Evolutionary conservation across 2,329 filamentous ascomycete genomes (phyloP), one percentile per base, ranked within the genome.

Genomic region (Canariomyces notabilis): DNA sequence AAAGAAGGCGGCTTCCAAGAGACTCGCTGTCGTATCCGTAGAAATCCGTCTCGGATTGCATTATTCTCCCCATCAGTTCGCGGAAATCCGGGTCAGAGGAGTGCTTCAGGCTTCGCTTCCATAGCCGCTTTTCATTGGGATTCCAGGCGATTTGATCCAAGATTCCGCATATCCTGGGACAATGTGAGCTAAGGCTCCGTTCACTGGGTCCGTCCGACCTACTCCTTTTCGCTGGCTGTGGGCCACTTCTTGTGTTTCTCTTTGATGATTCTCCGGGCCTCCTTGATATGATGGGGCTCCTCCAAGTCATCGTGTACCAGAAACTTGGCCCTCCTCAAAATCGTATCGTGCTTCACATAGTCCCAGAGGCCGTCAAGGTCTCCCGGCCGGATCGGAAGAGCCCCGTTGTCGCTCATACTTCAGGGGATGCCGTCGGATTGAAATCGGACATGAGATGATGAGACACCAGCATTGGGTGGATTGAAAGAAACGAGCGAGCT

Each of bases 321-420:
- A 19, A 48, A 52, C 18, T 35, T 42, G 16, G 31, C 34, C 1
- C 50, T 31, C 3, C 37, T 15, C 12, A 46, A 14, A 14, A 52
- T 39, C 18, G 46, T 43, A 6, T 34, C 43, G 60, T 60, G 23
- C n/a, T 18, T 41, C 32, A 37, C 14, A 4, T 15, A 6, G 11
- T 3, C 3, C 26, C 23, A 37, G 4, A 42, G 15, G 6, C 14
- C 23, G 1, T 41, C 42, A 6, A 49, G 29, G 15, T 49, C 37
- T 0, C 46, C 42, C 3, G 46, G 46, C 14, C 19, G 21, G 15
- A 44, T 21, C 5, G 37, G 37, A 9, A 33, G 26, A 8, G 32
- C 42, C 14, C 46, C 46, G 26, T 12, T 29, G 14, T 29, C 26
- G 7, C 9, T 12, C 26, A 29, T 29, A 8, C 14, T 29, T 29